phyloP scores from a whole-genome alignment of 2,329 filamentous ascomycete genomes.

The Dothideomycetes sp. region DNA sequence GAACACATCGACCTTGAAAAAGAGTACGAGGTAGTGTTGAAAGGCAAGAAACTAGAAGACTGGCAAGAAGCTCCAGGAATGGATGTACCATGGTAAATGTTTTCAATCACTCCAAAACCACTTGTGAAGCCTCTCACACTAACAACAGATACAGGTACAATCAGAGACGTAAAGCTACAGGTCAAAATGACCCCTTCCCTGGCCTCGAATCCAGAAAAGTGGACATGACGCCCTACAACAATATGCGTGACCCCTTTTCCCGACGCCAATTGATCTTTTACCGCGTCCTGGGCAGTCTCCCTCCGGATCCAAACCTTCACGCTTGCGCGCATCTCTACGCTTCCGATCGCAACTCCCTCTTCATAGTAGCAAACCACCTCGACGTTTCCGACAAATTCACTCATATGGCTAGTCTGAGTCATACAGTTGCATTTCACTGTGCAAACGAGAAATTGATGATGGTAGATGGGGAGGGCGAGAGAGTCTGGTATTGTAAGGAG shows the following conservation, averaged over 20 bases:
- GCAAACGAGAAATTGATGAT: conserved; percentile 33
- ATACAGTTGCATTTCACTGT: conserved; percentile 41
- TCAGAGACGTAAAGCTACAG: conserved; percentile 25
- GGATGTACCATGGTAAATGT: conserved; percentile 27
- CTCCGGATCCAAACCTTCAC: conserved; percentile 42
- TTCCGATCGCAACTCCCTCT: conserved; percentile 47
- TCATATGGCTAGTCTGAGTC: conserved; percentile 39
- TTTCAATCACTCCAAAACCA: not conserved
- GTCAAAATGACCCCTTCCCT: conserved; percentile 32
- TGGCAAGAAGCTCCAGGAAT: conserved; percentile 28
- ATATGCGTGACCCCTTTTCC: conserved; percentile 27
- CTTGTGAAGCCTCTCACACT: not conserved
- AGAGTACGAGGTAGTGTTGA: conserved; percentile 27
- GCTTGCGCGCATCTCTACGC: conserved; percentile 50
- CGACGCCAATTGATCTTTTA: conserved; percentile 38
- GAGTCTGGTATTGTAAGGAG: conserved; percentile 43
- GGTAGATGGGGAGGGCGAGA: conserved; percentile 24
- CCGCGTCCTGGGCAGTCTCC: conserved; percentile 32
- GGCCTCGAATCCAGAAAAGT: conserved; percentile 43
- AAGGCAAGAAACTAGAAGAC: conserved; percentile 25
- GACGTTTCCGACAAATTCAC: conserved; percentile 31
- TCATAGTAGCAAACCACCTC: conserved; percentile 43
- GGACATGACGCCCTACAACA: conserved; percentile 44
- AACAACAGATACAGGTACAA: conserved; percentile 12
- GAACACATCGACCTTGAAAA: conserved; percentile 27